Percentiles rank a stretch among this genome's conserved stretches.
Evolutionary conservation across 2,329 filamentous ascomycete genomes (phyloP).

Genomic region (Colletotrichum limetticola): DNA sequence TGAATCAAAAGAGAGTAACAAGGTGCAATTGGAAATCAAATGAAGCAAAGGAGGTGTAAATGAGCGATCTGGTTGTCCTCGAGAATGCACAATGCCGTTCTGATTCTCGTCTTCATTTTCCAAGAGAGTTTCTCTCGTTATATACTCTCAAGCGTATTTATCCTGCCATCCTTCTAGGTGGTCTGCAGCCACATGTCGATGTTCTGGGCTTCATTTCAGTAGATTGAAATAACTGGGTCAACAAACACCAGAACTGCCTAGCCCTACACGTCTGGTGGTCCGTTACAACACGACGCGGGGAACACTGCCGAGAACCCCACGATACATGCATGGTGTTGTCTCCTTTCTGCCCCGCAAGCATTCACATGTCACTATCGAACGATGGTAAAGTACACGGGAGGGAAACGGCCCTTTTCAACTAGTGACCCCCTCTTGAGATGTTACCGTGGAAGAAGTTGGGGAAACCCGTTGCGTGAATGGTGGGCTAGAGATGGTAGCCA

Average conservation of each 20-base stretch:
- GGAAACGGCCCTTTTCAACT: background rate
- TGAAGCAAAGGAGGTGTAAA: background rate
- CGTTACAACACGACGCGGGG: background rate
- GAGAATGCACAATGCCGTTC: background rate
- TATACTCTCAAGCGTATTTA: background rate
- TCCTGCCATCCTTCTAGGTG: too few relatives aligned
- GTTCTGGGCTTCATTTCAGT: background rate
- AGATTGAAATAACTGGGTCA: background rate
- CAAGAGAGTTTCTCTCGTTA: background rate
- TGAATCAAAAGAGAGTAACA: background rate
- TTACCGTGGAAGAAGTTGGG: background rate
- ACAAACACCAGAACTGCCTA: background rate
- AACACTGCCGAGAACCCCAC: background rate
- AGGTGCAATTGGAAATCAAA: background rate
- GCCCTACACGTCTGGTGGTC: background rate
- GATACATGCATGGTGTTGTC: slow-evolving; percentile 3
- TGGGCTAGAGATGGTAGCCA: background rate
- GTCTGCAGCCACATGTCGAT: background rate
- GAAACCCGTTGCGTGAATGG: background rate
- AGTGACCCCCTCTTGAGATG: background rate
- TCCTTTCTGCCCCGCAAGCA: background rate
- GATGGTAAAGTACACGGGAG: background rate
- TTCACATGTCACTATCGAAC: background rate
- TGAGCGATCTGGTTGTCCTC: background rate
- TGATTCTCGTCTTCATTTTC: background rate